Evolutionary conservation across 1,284 basidiomycete genomes (phyloP).

Genomic region (Entoloma clypeatum): DNA sequence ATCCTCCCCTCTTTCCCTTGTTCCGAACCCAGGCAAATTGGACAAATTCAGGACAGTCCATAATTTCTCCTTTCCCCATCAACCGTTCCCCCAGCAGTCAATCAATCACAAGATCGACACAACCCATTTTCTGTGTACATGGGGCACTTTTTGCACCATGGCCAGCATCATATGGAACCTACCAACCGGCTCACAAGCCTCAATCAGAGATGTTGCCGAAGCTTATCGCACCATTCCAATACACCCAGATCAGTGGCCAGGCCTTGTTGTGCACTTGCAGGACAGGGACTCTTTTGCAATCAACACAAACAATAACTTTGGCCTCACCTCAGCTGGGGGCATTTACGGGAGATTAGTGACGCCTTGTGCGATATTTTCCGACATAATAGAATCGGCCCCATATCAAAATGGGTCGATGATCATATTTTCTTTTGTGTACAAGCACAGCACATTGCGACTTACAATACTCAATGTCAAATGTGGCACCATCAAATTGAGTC

Average conservation of each 20-base stretch:
- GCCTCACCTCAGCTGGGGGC: slow-evolving; percentile 23
- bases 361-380: slow-evolving; percentile 26
- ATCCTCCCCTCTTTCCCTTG: slow-evolving; percentile 31
- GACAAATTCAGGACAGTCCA: slow-evolving; percentile 27
- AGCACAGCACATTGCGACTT: slow-evolving; percentile 13
- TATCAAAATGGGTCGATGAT: slow-evolving; percentile 39
- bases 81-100: slow-evolving; percentile 14
- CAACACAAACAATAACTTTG: slow-evolving; percentile 27
- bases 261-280: slow-evolving; percentile 20
- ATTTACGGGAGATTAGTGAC: slow-evolving; percentile 25
- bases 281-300: slow-evolving; percentile 21
- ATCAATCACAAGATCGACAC: slow-evolving; percentile 34
- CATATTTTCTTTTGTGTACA: slow-evolving; percentile 33
- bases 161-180: slow-evolving; percentile 23
- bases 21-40: slow-evolving; percentile 24
- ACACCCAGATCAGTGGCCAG: slow-evolving; percentile 30
- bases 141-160: slow-evolving; percentile 33
- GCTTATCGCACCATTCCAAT: slow-evolving; percentile 32
- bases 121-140: slow-evolving; percentile 31
- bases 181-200: slow-evolving; percentile 29
- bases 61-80: slow-evolving; percentile 33
- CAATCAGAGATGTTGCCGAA: slow-evolving; percentile 30
- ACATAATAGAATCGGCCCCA: slow-evolving; percentile 25
- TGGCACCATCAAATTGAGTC: slow-evolving; percentile 11
- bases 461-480: slow-evolving; percentile 19